Conservation (phyloP, 352 stramenopile genomes). For the Globisporangium uncinulatum region DNA sequence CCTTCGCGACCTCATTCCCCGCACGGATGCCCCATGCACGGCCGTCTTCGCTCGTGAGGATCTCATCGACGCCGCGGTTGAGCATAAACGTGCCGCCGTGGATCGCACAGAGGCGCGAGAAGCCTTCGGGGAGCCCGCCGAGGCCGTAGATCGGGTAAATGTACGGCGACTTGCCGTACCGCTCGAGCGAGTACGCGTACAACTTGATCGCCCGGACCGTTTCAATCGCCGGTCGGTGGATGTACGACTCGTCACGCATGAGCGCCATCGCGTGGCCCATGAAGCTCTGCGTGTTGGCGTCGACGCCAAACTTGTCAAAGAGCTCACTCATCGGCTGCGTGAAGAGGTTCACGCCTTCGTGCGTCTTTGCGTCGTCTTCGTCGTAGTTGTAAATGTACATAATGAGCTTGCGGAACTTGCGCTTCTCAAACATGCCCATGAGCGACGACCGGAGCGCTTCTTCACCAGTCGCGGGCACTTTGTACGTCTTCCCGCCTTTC, state of each 20-base stretch:
- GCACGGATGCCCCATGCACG: slow-evolving; percentile 91
- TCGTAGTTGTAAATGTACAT: slow-evolving; percentile 97
- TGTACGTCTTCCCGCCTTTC: slow-evolving; percentile 95
- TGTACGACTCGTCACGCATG: slow-evolving; percentile 90
- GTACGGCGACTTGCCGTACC: slow-evolving; percentile 97
- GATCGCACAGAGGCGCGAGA: slow-evolving; percentile 98
- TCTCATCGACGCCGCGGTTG: slow-evolving; percentile 93
- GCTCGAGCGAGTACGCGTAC: slow-evolving; percentile 97
- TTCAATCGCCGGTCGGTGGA: slow-evolving; percentile 83
- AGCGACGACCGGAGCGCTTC: slow-evolving; percentile 96
- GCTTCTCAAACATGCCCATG: slow-evolving; percentile 99
- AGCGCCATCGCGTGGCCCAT: slow-evolving; percentile 99
- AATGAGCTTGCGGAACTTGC: slow-evolving; percentile 98
- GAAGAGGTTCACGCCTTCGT: slow-evolving; percentile 92
- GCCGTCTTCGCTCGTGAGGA: slow-evolving; percentile 91
- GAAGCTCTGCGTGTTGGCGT: slow-evolving; percentile 98
- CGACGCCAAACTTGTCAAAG: slow-evolving; percentile 97
- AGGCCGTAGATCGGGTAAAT: slow-evolving; percentile 99
- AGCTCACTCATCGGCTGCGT: slow-evolving; percentile 97
- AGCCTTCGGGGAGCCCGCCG: slow-evolving; percentile 97
- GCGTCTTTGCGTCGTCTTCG: slow-evolving; percentile 87
- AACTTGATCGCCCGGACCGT: slow-evolving; percentile 96
- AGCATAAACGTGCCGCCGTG: slow-evolving; percentile 99
- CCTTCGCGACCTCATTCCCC: slow-evolving; percentile 95
- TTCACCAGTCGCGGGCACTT: slow-evolving; percentile 96